Conservation (phyloP, 306 rosid species). For the Pterocarpus macrocarpus region DNA sequence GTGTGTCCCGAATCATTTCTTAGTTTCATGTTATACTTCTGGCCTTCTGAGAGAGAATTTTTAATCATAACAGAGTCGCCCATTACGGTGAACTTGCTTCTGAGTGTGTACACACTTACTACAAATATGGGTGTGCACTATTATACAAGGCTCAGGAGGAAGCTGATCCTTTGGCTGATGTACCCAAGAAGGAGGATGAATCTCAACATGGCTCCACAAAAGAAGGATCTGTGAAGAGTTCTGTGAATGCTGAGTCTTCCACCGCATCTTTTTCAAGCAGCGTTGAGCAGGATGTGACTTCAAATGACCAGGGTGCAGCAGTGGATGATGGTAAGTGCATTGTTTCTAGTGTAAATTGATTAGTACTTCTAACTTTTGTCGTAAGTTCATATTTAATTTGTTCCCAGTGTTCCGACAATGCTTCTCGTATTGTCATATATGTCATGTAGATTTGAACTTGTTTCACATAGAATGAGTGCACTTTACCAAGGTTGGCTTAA, state of each 20-base stretch:
- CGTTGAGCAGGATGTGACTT: slow-evolving; percentile 59
- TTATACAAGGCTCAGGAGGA: slow-evolving; percentile 96
- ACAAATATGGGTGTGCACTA: slow-evolving; percentile 87
- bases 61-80: slow-evolving; percentile 63
- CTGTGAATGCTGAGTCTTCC: slow-evolving; percentile 73
- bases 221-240: slow-evolving; percentile 68
- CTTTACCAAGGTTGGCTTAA: slow-evolving; percentile 18
- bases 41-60: slow-evolving; percentile 33
- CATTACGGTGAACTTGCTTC: slow-evolving; percentile 91
- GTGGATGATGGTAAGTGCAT: slow-evolving; percentile 68
- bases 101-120: slow-evolving; percentile 84
- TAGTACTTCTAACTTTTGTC: slow-evolving; percentile 6
- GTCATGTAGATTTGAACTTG: neutral
- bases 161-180: slow-evolving; percentile 86
- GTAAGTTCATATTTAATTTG: neutral
- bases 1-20: neutral
- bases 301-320: slow-evolving; percentile 58
- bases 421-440: neutral
- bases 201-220: slow-evolving; percentile 68
- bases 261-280: slow-evolving; percentile 65
- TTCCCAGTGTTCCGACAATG: neutral
- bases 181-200: slow-evolving; percentile 80
- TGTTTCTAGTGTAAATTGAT: slow-evolving; percentile 29
- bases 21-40: neutral
- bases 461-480: neutral